These are phyloP conservation scores for Phlyctochytrium arcticum DNA, from an alignment of 192 early-diverging fungal species.

Conservation along the genomic window DNA sequence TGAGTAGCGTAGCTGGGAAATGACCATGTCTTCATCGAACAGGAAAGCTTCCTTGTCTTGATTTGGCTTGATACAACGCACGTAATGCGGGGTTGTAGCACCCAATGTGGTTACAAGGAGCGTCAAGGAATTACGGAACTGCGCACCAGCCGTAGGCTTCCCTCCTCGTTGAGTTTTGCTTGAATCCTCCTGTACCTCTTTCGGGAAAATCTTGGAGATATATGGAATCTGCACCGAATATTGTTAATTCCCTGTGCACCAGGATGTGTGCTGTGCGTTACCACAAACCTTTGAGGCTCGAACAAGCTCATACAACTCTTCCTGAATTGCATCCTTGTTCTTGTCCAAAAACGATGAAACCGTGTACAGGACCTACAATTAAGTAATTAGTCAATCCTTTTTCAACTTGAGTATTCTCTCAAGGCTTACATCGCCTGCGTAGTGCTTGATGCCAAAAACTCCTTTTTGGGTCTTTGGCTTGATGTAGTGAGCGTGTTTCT, in stretches of 20 bases:
- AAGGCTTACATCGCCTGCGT: conserved; percentile 48
- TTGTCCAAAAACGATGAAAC: conserved; percentile 49
- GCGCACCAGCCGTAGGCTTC: conserved; percentile 38
- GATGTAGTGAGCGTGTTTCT: conserved; percentile 46
- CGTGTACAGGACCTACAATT: conserved; percentile 40
- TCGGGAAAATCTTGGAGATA: conserved; percentile 40
- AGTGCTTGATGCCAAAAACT: conserved; percentile 52
- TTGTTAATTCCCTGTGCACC: not conserved
- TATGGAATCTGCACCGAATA: conserved; percentile 29
- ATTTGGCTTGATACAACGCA: conserved; percentile 60
- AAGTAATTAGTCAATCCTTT: not conserved
- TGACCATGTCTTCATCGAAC: conserved; percentile 48
- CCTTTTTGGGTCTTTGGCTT: conserved; percentile 45
- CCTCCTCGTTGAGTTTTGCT: conserved; percentile 24
- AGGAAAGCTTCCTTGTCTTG: conserved; percentile 45
- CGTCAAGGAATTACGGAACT: conserved; percentile 40
- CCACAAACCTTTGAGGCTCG: conserved; percentile 33
- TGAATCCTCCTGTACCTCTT: conserved; percentile 30
- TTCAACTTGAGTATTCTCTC: not conserved
- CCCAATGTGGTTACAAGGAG: conserved; percentile 44
- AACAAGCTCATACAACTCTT: conserved; percentile 50
- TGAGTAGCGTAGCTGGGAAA: conserved; percentile 53
- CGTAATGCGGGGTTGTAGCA: conserved; percentile 52
- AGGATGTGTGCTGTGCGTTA: not conserved
- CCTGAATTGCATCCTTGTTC: conserved; percentile 53